Evolutionary conservation across 1,284 basidiomycete genomes (phyloP).

Genomic region (Bjerkandera adusta): DNA sequence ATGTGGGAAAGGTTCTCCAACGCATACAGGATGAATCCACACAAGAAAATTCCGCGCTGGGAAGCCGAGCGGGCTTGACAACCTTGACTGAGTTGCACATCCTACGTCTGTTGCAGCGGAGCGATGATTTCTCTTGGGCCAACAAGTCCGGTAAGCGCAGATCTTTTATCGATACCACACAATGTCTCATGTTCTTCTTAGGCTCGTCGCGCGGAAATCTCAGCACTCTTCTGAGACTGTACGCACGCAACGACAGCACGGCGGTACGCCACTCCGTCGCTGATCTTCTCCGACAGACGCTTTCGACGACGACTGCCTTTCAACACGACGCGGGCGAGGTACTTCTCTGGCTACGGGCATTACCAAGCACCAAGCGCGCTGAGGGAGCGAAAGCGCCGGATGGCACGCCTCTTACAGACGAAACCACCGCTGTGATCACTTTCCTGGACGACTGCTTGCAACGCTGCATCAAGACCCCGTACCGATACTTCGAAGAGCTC

Average conservation of each 20-base stretch:
- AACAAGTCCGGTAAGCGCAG: slow-evolving; percentile 60
- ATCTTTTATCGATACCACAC: neutral
- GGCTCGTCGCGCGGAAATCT: slow-evolving; percentile 53
- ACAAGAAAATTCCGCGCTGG: slow-evolving; percentile 1
- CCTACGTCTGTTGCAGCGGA: slow-evolving; percentile 67
- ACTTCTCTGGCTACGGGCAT: slow-evolving; percentile 69
- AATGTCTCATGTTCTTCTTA: slow-evolving; percentile 12
- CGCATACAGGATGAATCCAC: slow-evolving; percentile 37
- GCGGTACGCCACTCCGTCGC: slow-evolving; percentile 58
- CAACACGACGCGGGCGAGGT: slow-evolving; percentile 79
- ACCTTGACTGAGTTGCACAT: slow-evolving; percentile 77
- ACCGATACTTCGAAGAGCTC: slow-evolving; percentile 82
- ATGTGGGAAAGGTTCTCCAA: slow-evolving; percentile 78
- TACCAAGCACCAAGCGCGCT: slow-evolving; percentile 42
- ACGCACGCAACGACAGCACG: slow-evolving; percentile 46
- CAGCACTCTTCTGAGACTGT: slow-evolving; percentile 66
- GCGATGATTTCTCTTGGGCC: slow-evolving; percentile 76
- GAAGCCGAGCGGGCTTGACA: slow-evolving; percentile 43
- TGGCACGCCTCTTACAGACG: slow-evolving; percentile 54
- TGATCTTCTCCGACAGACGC: slow-evolving; percentile 56
- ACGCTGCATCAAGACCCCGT: slow-evolving; percentile 82
- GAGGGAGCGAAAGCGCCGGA: slow-evolving; percentile 43
- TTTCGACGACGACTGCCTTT: slow-evolving; percentile 76
- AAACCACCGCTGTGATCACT: slow-evolving; percentile 55
- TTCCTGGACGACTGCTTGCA: slow-evolving; percentile 89